Evolutionary conservation across 805 yeast species (phyloP).

Genomic region (Monosporozyma yasuniensis): DNA sequence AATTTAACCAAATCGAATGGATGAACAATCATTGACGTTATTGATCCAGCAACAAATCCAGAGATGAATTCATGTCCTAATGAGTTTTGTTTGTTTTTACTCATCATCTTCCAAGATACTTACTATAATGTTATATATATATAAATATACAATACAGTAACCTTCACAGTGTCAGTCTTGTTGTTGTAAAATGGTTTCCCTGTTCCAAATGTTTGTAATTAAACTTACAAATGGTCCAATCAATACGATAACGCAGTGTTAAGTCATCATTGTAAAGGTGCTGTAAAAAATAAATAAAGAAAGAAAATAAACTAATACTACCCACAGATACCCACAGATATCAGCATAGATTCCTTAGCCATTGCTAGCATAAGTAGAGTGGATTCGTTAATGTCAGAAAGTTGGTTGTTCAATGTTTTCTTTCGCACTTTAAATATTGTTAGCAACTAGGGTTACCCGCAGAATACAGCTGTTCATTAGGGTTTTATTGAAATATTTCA

Average conservation of each 20-base stretch:
- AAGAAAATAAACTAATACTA: not conserved
- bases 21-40: slow-evolving; percentile 74
- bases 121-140: not conserved
- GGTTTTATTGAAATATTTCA: no score
- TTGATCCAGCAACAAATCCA: slow-evolving; percentile 74
- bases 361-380: no score
- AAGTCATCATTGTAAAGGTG: slow-evolving; percentile 12
- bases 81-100: slow-evolving; percentile 6
- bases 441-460: not conserved
- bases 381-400: no score
- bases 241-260: slow-evolving; percentile 33
- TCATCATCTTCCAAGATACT: not conserved
- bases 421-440: not conserved
- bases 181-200: slow-evolving; percentile 1
- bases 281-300: not conserved
- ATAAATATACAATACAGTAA: no score
- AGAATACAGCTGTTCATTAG: no score
- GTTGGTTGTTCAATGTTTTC: no score
- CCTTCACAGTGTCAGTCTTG: not conserved
- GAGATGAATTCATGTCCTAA: slow-evolving; percentile 46
- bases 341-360: no score
- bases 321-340: not conserved
- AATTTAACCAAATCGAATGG: slow-evolving; percentile 84
- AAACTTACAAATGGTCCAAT: slow-evolving; percentile 7
- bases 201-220: slow-evolving; percentile 5